Evolutionary conservation across 2,329 filamentous ascomycete species (phyloP).

Genomic region (Penicillium sp.): DNA sequence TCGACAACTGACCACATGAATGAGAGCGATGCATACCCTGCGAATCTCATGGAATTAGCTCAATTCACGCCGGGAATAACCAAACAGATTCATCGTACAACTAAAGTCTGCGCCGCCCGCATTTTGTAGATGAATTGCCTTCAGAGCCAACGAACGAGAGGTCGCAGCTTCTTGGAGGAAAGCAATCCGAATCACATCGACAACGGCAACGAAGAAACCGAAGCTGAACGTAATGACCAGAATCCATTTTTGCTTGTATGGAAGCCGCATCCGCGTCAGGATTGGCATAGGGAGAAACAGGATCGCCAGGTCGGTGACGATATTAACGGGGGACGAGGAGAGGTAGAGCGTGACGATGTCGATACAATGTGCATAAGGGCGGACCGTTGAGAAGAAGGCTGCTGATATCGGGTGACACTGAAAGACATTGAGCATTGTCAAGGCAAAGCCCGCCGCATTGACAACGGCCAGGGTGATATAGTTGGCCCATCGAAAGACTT

Average conservation of each 20-base stretch:
- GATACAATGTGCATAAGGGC: conserved; percentile 50
- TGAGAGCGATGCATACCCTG: conserved; percentile 74
- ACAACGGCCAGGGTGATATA: conserved; percentile 72
- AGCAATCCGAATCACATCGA: conserved; percentile 85
- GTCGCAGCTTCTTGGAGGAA: conserved; percentile 72
- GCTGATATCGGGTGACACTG: conserved; percentile 74
- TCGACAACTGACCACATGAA: conserved; percentile 95
- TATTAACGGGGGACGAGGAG: conserved; percentile 80
- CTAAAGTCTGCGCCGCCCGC: conserved; percentile 49
- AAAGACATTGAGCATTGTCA: conserved; percentile 83
- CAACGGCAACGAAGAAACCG: conserved; percentile 79
- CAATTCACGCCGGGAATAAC: no score
- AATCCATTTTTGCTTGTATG: conserved; percentile 80
- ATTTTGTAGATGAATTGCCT: conserved; percentile 34
- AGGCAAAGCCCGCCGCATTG: conserved; percentile 69
- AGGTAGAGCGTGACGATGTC: conserved; percentile 62
- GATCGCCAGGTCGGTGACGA: conserved; percentile 84
- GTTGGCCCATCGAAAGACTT: conserved; percentile 74
- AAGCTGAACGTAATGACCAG: conserved; percentile 80
- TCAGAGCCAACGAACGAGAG: conserved; percentile 30
- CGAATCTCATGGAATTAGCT: conserved; percentile 43
- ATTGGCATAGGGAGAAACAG: conserved; percentile 84
- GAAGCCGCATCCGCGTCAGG: conserved; percentile 77
- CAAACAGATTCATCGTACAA: conserved; percentile 33
- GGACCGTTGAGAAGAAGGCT: conserved; percentile 55